Conservation (phyloP, 2,329 filamentous ascomycete genomes). For the Ceratocystis eucalypticola region DNA sequence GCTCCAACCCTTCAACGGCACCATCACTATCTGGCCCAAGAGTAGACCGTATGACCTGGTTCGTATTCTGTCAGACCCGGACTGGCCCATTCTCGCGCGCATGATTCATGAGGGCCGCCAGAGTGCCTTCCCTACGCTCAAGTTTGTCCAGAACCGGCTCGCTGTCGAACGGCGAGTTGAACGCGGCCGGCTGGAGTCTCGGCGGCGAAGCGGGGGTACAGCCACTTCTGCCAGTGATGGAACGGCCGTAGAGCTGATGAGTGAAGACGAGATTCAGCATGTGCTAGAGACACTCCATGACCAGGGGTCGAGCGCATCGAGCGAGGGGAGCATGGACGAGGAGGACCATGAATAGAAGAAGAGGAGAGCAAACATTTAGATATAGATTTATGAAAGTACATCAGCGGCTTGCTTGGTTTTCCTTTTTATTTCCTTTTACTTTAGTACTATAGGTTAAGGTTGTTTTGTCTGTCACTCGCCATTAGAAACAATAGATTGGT, state of each 20-base stretch:
- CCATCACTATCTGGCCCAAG: conserved; percentile 92
- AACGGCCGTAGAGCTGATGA: conserved; percentile 46
- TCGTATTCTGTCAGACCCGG: conserved; percentile 76
- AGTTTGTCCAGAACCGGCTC: conserved; percentile 78
- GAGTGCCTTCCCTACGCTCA: conserved; percentile 78
- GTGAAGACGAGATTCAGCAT: conserved; percentile 44
- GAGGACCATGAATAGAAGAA: conserved; percentile 3
- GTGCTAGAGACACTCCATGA: conserved; percentile 28
- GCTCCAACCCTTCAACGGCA: conserved; percentile 89
- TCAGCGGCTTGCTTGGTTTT: not conserved
- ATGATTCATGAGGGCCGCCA: conserved; percentile 90
- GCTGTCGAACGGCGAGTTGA: conserved; percentile 64
- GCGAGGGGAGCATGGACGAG: conserved; percentile 12
- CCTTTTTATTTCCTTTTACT: not conserved
- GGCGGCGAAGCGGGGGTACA: conserved; percentile 22
- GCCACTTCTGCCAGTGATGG: not conserved
- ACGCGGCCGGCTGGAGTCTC: conserved; percentile 41
- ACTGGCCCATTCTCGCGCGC: conserved; percentile 55
- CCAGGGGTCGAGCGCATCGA: conserved; percentile 20
- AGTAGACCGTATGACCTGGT: conserved; percentile 65
- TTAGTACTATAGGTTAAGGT: not conserved
- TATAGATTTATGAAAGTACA: not conserved
- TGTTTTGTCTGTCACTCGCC: not conserved
- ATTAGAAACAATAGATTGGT: not conserved
- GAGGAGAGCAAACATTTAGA: not conserved